Evolutionary conservation across 2,329 filamentous ascomycete species (phyloP).

Genomic region (Ampelomyces quisqualis): DNA sequence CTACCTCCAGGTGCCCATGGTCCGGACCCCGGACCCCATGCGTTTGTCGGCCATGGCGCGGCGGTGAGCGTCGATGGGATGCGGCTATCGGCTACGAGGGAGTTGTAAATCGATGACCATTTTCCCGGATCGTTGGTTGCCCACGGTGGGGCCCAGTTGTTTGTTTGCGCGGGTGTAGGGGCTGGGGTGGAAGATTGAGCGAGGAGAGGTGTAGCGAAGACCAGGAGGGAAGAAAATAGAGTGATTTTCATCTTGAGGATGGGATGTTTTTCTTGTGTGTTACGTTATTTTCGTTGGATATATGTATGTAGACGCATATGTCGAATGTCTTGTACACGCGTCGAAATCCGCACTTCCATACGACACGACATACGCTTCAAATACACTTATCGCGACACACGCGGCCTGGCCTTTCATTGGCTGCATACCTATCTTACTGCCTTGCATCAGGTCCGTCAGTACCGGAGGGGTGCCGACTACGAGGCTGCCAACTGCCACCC

Average conservation of each 20-base stretch:
- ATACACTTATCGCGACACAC: conserved; percentile 11
- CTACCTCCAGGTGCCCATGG: conserved; percentile 22
- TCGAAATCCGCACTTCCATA: conserved; percentile 53
- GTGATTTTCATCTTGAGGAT: neutral
- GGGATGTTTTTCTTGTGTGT: neutral
- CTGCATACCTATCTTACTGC: neutral
- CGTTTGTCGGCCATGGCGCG: conserved; percentile 24
- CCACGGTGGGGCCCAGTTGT: conserved; percentile 19
- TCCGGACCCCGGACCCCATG: conserved; percentile 24
- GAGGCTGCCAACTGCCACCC: too few species aligned
- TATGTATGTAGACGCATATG: too few species aligned
- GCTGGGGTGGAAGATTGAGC: conserved; percentile 12
- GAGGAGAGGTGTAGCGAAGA: conserved; percentile 7
- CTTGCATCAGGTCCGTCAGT: conserved; percentile 9
- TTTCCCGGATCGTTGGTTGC: conserved; percentile 20
- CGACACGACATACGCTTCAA: conserved; percentile 7
- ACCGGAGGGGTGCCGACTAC: conserved; percentile 19
- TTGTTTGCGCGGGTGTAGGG: conserved; percentile 10
- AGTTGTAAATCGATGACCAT: conserved; percentile 32
- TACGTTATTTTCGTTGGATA: conserved; percentile 1
- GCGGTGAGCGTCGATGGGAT: conserved; percentile 30
- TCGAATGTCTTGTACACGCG: too few species aligned
- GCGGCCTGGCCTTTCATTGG: conserved; percentile 11
- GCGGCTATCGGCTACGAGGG: conserved; percentile 26
- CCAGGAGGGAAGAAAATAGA: conserved; percentile 2